phyloP scores from a whole-genome alignment of 2,329 filamentous ascomycete species.

The Coleophoma crateriformis region DNA sequence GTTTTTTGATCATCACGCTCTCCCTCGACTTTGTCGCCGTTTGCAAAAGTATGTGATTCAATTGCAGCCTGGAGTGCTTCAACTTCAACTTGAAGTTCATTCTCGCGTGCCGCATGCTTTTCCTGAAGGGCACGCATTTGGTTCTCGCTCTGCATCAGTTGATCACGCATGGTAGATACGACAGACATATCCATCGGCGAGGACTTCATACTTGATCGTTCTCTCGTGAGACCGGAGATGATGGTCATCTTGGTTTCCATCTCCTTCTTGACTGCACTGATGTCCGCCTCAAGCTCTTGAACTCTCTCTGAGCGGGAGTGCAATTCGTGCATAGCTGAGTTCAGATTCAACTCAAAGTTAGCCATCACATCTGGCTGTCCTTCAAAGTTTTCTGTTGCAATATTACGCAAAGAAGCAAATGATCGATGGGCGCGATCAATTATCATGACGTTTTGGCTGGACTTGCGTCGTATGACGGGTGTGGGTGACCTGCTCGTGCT shows the following conservation, averaged over 20 bases:
- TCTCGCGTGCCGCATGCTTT: conserved; percentile 66
- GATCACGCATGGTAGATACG: conserved; percentile 79
- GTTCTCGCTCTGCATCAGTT: conserved; percentile 80
- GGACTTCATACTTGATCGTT: conserved; percentile 81
- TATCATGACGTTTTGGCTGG: conserved; percentile 80
- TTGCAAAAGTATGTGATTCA: conserved; percentile 9
- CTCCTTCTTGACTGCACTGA: conserved; percentile 81
- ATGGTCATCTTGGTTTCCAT: conserved; percentile 97
- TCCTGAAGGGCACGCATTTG: conserved; percentile 72
- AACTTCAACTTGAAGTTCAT: conserved; percentile 67
- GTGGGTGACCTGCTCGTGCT: conserved; percentile 57
- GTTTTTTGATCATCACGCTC: conserved; percentile 21
- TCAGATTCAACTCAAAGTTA: conserved; percentile 87
- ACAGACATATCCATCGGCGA: conserved; percentile 89
- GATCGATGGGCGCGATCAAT: conserved; percentile 90
- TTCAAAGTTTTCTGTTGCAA: conserved; percentile 83
- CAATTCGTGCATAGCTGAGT: conserved; percentile 87
- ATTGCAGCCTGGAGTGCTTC: conserved; percentile 49
- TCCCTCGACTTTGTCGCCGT: conserved; percentile 7
- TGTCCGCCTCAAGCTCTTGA: conserved; percentile 80
- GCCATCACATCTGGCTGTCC: conserved; percentile 78
- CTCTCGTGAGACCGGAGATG: conserved; percentile 88
- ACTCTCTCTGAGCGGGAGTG: conserved; percentile 83
- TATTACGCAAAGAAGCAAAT: conserved; percentile 81
- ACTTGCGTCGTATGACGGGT: conserved; percentile 87